Evolutionary conservation across 2,329 filamentous ascomycete genomes (phyloP).

Genomic region (Pseudonectria buxi): DNA sequence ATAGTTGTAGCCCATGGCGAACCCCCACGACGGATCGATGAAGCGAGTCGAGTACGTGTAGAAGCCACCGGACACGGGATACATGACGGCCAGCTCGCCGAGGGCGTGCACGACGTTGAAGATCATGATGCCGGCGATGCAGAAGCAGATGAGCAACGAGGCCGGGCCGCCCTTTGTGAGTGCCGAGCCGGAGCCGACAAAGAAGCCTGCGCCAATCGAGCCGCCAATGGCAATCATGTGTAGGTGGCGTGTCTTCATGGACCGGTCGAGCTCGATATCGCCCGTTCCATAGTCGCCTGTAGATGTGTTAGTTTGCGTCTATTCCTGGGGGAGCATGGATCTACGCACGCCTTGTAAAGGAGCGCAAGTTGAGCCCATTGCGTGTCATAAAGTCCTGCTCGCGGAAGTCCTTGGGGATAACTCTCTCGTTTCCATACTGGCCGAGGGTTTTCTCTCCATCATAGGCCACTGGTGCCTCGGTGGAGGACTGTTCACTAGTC

Average conservation of each 20-base stretch:
- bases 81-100: slow-evolving; percentile 56
- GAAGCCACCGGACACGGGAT: slow-evolving; percentile 56
- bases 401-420: slow-evolving; percentile 14
- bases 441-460: slow-evolving; percentile 10
- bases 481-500: too few species aligned
- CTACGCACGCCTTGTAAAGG: slow-evolving; percentile 17
- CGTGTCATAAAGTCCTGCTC: slow-evolving; percentile 22
- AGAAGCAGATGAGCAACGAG: slow-evolving; percentile 43
- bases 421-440: not conserved
- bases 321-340: not conserved
- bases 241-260: slow-evolving; percentile 51
- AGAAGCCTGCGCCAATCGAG: slow-evolving; percentile 57
- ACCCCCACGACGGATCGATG: slow-evolving; percentile 54
- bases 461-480: not conserved
- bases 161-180: slow-evolving; percentile 44
- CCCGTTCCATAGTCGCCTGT: slow-evolving; percentile 21
- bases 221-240: slow-evolving; percentile 59
- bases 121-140: slow-evolving; percentile 54
- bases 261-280: slow-evolving; percentile 32
- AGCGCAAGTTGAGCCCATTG: slow-evolving; percentile 20
- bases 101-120: slow-evolving; percentile 56
- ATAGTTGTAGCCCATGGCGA: slow-evolving; percentile 42
- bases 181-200: slow-evolving; percentile 52
- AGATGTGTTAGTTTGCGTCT: too few species aligned
- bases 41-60: slow-evolving; percentile 56